Base-by-base conservation (phyloP, 352 stramenopile species). In the Phytopythium cucurbitacearum region DNA sequence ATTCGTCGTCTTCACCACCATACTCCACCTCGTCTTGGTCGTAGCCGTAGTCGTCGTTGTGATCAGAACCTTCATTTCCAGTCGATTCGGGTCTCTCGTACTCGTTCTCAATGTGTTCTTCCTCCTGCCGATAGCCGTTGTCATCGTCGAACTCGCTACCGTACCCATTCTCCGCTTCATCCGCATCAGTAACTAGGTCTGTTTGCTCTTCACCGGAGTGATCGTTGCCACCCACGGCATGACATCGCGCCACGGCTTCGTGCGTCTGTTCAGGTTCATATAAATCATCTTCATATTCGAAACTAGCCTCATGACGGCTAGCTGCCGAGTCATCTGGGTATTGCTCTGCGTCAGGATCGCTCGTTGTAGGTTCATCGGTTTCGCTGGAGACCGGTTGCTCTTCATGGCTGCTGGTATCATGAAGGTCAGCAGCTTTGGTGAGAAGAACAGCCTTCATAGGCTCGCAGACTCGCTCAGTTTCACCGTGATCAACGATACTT, bases 81-180 rank as follows among this genome's bases (percentile, higher is more conserved):
- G 8, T 46, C 48, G 3, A 13, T 3, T 36, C 35, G n/a, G 5
- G 0, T 33, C 3, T 52, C 4, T 9, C 38, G 16, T 0, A 37
- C 12, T 28, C 21, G 21, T 28, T 28, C 35, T 59, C 60, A 16
- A 62, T 48, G 11, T 65, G 42, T 37, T 73, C 48, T 13, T 69
- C 56, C 15, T 53, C 4, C 9, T 67, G 32, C 3, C 48, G 48
- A 0, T 58, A 51, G 15, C 60, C 62, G 9, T 64, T 37, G 16
- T 67, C 56, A 5, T 84, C 64, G 35, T 79, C 65, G 40, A 73
- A 67, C 16, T 80, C 64, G 38, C 77, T 72, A 5, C 71, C 56
- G 10, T 82, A 71, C 33, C 63, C 67, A 7, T 53, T 65, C 0
- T 38, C 15, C 50, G 66, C 48, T 46, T 46, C 38, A 21, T 52